phyloP scores from a whole-genome alignment of 2,329 filamentous ascomycete species.

The Hypoxylon sp. region DNA sequence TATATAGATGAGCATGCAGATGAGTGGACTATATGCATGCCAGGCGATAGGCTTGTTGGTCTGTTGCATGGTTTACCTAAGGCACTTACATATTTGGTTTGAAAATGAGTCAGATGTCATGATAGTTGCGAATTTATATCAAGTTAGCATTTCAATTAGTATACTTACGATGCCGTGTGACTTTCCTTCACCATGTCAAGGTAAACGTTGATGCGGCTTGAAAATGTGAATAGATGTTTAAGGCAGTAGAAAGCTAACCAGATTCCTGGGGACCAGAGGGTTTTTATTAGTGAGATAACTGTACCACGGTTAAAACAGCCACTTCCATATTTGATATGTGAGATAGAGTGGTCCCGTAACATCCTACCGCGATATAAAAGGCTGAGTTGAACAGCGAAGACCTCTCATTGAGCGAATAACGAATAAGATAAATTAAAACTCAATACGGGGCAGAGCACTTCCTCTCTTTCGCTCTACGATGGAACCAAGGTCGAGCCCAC shows the following conservation, averaged over 20 bases:
- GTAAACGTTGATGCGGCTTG: background rate
- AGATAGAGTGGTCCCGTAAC: background rate
- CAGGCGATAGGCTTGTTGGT: background rate
- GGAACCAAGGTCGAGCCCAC: conserved; percentile 45
- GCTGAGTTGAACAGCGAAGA: background rate
- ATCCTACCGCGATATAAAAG: background rate
- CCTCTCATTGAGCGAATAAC: background rate
- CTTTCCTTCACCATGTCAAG: background rate
- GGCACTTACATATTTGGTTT: background rate
- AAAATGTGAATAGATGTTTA: background rate
- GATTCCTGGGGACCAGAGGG: too few relatives aligned
- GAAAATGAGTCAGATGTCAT: conserved; percentile 13
- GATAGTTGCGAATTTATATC: conserved; percentile 13
- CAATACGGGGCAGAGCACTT: conserved; percentile 31
- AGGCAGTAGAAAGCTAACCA: background rate
- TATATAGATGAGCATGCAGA: background rate
- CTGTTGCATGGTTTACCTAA: background rate
- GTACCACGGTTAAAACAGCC: too few relatives aligned
- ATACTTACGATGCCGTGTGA: background rate
- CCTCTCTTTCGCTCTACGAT: conserved; percentile 34
- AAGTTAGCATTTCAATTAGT: background rate
- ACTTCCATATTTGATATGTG: too few relatives aligned
- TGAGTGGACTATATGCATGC: background rate
- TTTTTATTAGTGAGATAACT: background rate
- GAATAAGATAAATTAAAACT: background rate